Evolutionary conservation across 306 rosid genomes (phyloP), one percentile per base, ranked within the genome.

Genomic region (Trifolium subterraneum): DNA sequence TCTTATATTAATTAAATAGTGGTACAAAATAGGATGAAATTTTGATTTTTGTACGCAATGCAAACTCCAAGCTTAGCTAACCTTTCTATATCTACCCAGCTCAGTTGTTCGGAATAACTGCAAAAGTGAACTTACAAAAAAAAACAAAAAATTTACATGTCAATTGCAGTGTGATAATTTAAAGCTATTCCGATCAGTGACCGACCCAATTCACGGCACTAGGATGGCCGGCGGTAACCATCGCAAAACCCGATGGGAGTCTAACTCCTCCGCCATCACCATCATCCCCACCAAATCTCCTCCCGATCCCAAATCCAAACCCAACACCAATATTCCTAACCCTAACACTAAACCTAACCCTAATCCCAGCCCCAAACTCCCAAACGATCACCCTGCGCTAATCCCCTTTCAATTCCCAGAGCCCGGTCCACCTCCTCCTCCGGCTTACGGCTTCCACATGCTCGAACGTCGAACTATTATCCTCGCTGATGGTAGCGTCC

Each of bases 361-460:
- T 56, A 56, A 71, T 54, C 75, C 59, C 19, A 60, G 72, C 25
- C 78, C 87, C 42, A 84, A 79, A 72, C 78, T 20, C 69, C 78
- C 68, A 20, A 22, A 78, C 60, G 79, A 80, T 5, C 80, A 71
- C 58, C 66, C 61, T 33, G 55, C 79, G 7, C 76, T 77, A 8
- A 29, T 50, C 18, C 87, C 73, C 38, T 82, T 83, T 27, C 92
- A 84, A 22, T 87, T 86, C 66, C 80, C 90, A 1, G 93, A 87
- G 54, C 90, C 88, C 10, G 96, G 90, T 52, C 93, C 95, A 1
- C 96, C 90, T 0, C 99, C 99, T 16, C 92, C 92, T 3, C 98
- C 97, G 8, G 87, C 88, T 6, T 95, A 95, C 66, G 97, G 96
- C 35, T 95, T 95, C 80, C 99, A 95, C 90, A 92, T 92, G 97